phyloP scores from a whole-genome alignment of 2,329 filamentous ascomycete genomes.

The Venturia pyrina region DNA sequence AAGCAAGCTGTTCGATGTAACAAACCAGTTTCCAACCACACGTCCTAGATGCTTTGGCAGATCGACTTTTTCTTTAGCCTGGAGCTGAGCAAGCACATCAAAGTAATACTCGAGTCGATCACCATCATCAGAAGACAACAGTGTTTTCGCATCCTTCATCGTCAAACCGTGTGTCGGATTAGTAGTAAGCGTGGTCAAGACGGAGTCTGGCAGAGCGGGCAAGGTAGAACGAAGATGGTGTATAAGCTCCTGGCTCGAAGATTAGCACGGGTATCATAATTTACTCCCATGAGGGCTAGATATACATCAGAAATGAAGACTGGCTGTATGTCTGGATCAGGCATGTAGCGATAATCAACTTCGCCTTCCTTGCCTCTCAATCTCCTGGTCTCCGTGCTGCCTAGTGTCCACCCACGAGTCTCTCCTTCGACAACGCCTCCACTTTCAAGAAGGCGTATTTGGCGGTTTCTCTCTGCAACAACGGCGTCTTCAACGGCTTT shows the following conservation, averaged over 20 bases:
- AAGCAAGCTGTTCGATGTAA: not conserved
- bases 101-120: slow-evolving; percentile 75
- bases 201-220: slow-evolving; percentile 61
- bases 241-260: slow-evolving; percentile 48
- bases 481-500: slow-evolving; percentile 94
- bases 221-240: slow-evolving; percentile 51
- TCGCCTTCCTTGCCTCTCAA: slow-evolving; percentile 91
- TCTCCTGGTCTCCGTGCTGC: slow-evolving; percentile 68
- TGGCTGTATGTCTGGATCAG: slow-evolving; percentile 80
- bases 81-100: slow-evolving; percentile 46
- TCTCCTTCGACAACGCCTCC: slow-evolving; percentile 72
- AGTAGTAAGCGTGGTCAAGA: slow-evolving; percentile 51
- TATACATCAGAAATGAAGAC: slow-evolving; percentile 55
- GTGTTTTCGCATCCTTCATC: slow-evolving; percentile 70
- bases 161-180: slow-evolving; percentile 55
- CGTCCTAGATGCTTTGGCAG: slow-evolving; percentile 29
- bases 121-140: slow-evolving; percentile 69
- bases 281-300: not conserved
- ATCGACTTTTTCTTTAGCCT: slow-evolving; percentile 20
- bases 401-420: slow-evolving; percentile 86
- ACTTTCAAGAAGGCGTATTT: slow-evolving; percentile 68
- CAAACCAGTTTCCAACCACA: slow-evolving; percentile 47
- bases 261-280: not conserved
- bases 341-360: slow-evolving; percentile 98
- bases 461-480: slow-evolving; percentile 78